A percentile compares a stretch with the other conserved stretches of the same genome.
These are phyloP conservation scores for Claviceps citrina DNA, from an alignment of 2,329 filamentous ascomycete genomes.

Conservation along the genomic window DNA sequence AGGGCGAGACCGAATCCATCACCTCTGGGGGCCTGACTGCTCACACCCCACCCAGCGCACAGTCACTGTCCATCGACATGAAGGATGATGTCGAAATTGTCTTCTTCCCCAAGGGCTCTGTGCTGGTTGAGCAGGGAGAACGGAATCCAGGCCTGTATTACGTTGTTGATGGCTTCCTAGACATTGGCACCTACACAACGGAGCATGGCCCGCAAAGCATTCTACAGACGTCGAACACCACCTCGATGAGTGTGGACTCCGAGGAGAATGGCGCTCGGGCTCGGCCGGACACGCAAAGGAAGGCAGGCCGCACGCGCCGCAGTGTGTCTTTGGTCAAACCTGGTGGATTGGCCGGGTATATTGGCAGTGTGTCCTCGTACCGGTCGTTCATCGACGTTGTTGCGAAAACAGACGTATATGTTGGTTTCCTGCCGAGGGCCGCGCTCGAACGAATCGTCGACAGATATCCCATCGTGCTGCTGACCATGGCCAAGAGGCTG, in stretches of 20 bases:
- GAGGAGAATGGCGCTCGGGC: not conserved
- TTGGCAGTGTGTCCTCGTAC: slow-evolving; percentile 88
- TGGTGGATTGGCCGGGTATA: slow-evolving; percentile 82
- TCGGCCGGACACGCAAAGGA: slow-evolving; percentile 16
- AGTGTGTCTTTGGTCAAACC: slow-evolving; percentile 87
- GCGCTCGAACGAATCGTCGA: slow-evolving; percentile 87
- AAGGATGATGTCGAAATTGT: slow-evolving; percentile 92
- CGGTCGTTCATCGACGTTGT: slow-evolving; percentile 92
- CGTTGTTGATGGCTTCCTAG: slow-evolving; percentile 90
- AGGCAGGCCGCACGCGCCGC: slow-evolving; percentile 32
- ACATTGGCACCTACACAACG: slow-evolving; percentile 61
- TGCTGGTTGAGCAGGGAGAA: slow-evolving; percentile 91
- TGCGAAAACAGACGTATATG: slow-evolving; percentile 95
- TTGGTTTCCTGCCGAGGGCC: slow-evolving; percentile 76
- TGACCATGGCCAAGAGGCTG: slow-evolving; percentile 91
- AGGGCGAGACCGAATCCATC: slow-evolving; percentile 78
- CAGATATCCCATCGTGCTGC: slow-evolving; percentile 73
- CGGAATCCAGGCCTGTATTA: slow-evolving; percentile 95
- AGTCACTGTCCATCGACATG: slow-evolving; percentile 60
- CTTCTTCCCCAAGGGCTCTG: slow-evolving; percentile 86
- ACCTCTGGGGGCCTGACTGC: slow-evolving; percentile 53
- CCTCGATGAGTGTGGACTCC: slow-evolving; percentile 7
- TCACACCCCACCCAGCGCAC: slow-evolving; percentile 45
- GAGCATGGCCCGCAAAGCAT: slow-evolving; percentile 18
- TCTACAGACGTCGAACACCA: slow-evolving; percentile 15